A percentile compares a stretch with the other conserved stretches of the same genome.
These are phyloP conservation scores for Quercus dentata DNA, from an alignment of 306 rosid genomes.

Conservation along the genomic window DNA sequence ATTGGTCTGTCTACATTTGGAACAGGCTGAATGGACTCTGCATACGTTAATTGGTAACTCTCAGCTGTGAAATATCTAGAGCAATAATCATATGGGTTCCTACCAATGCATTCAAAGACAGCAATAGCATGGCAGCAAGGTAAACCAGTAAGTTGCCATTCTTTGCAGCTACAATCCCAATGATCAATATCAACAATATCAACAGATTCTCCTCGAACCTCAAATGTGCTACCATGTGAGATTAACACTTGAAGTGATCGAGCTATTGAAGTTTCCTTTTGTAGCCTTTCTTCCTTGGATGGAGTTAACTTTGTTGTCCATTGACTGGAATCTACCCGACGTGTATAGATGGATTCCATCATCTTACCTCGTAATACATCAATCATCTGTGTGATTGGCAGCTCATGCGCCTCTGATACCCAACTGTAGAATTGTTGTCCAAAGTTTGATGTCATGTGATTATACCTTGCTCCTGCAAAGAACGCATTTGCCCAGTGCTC, in stretches of 20 bases:
- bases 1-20: slow-evolving; percentile 71
- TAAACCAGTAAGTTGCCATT: slow-evolving; percentile 83
- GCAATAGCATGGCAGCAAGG: slow-evolving; percentile 96
- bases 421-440: slow-evolving; percentile 88
- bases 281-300: slow-evolving; percentile 68
- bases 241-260: slow-evolving; percentile 61
- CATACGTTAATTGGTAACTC: slow-evolving; percentile 58
- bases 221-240: slow-evolving; percentile 54
- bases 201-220: slow-evolving; percentile 82
- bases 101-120: slow-evolving; percentile 58
- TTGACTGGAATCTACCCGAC: slow-evolving; percentile 60
- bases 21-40: slow-evolving; percentile 75
- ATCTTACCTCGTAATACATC: slow-evolving; percentile 78
- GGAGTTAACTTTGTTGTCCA: slow-evolving; percentile 87
- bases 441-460: slow-evolving; percentile 67
- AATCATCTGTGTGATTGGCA: slow-evolving; percentile 95
- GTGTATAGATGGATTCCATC: slow-evolving; percentile 73
- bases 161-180: slow-evolving; percentile 91
- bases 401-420: slow-evolving; percentile 89
- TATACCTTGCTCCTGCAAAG: slow-evolving; percentile 78
- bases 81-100: slow-evolving; percentile 78
- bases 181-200: slow-evolving; percentile 72
- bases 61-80: slow-evolving; percentile 75
- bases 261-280: slow-evolving; percentile 54
- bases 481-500: slow-evolving; percentile 91